Base-by-base conservation (phyloP, 2,329 filamentous ascomycete genomes). In the Thelonectria rubi region DNA sequence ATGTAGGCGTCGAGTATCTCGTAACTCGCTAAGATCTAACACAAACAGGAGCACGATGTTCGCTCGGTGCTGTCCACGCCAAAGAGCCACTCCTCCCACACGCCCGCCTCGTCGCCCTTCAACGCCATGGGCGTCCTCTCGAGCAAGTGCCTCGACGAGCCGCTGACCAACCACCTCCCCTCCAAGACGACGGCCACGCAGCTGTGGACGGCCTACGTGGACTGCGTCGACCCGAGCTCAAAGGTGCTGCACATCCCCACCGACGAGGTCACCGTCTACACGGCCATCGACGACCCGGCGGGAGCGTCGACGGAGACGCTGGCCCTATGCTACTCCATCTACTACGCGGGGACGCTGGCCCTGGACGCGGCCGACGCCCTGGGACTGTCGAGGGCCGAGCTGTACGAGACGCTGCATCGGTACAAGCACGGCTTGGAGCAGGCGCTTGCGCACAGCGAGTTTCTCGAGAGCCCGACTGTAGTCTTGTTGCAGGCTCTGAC, bases 281-380 rank as follows among this genome's bases (percentile, higher is more conserved):
- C 75, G 0, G 74, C 69, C 2, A 68, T 74, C 7, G 65, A 72
- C 17, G 64, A 76, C 21, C 76, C 76, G 1, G 51, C 34, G 0
- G 58, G 58, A 2, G 74, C 75, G 0, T 60, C 70, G 0, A 55
- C 63, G 0, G 76, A 77, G 3, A 60, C 60, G 1, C 9, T 77
- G 7, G 80, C 80, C 0, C 69, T 83, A 5, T 79, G 79, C 60
- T 82, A 80, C 55, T 73, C 79, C 58, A 81, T 88, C 14, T 88
- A 87, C 64, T 82, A 76, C 63, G 75, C 80, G 4, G 70, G 85
- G 0, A 69, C 83, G 2, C 58, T 78, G 0, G 81, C 79, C 50
- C 69, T 86, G 1, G 60, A 67, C 0, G 61, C 70, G 0, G 71
- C 76, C 1, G 78, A 83, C 3, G 81, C 77, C 32, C 69, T 65